Percentiles rank a stretch among this genome's conserved stretches.
These are phyloP conservation scores for Ceratobasidium sp. DNA, from an alignment of 1,284 basidiomycete species.

Conservation along the genomic window DNA sequence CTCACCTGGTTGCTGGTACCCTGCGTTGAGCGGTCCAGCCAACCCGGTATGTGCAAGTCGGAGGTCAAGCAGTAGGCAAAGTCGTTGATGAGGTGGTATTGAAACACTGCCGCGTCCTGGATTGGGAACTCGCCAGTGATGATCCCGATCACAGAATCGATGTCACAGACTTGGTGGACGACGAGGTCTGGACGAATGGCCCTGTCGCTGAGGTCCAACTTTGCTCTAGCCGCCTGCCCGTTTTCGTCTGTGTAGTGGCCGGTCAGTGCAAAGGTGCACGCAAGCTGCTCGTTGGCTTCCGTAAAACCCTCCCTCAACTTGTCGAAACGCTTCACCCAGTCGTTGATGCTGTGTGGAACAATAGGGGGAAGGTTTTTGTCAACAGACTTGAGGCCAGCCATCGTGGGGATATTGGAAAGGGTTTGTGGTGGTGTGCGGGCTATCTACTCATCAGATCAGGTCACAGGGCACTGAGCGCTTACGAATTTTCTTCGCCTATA, in stretches of 20 bases:
- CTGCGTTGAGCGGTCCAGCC: neutral
- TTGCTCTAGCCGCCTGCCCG: neutral
- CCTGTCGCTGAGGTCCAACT: neutral
- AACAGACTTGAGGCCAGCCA: no score
- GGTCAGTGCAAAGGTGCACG: neutral
- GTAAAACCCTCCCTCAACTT: no score
- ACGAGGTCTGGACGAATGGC: neutral
- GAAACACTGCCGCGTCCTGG: neutral
- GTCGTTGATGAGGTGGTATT: neutral
- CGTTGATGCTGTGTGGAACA: no score
- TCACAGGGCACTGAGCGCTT: no score
- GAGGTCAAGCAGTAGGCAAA: neutral
- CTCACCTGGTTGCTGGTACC: no score
- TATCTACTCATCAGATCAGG: no score
- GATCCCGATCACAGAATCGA: constrained; percentile 14
- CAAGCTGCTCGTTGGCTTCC: no score
- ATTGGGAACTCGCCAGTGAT: neutral
- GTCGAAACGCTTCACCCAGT: no score
- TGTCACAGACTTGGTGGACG: constrained; percentile 8
- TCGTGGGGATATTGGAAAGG: no score
- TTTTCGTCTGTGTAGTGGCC: neutral
- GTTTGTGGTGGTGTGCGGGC: no score
- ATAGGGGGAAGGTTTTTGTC: no score
- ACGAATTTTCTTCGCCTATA: no score
- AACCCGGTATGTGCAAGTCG: constrained; percentile 6